Evolutionary conservation across 2,329 filamentous ascomycete species (phyloP).

Genomic region (Gliomastix tumulicola): DNA sequence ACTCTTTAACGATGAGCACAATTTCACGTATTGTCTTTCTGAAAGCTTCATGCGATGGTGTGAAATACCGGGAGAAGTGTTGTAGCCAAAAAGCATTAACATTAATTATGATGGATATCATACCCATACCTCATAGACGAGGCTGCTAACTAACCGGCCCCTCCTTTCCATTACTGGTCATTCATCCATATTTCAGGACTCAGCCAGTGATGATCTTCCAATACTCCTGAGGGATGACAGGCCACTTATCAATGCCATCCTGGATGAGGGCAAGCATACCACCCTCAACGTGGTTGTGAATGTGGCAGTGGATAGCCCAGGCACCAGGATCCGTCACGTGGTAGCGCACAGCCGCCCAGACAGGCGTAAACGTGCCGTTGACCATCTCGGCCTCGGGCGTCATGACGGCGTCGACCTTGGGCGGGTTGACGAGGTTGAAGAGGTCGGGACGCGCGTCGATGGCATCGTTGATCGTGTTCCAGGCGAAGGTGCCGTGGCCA

Average conservation of each 20-base stretch:
- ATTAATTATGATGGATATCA: no score
- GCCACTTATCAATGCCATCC: slow-evolving; percentile 37
- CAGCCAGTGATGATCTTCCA: no score
- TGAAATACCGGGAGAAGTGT: no score
- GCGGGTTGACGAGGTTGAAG: slow-evolving; percentile 53
- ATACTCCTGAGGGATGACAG: slow-evolving; percentile 31
- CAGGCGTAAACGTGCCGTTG: no score
- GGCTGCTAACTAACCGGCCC: no score
- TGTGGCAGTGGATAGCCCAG: slow-evolving; percentile 51
- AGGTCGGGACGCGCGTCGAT: slow-evolving; percentile 29
- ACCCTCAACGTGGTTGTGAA: slow-evolving; percentile 39
- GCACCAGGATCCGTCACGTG: slow-evolving; percentile 44
- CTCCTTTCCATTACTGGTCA: no score
- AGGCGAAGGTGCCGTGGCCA: slow-evolving; percentile 43
- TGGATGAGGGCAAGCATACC: slow-evolving; percentile 48
- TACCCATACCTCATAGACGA: no score
- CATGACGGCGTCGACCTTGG: slow-evolving; percentile 12
- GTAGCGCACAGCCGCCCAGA: slow-evolving; percentile 47
- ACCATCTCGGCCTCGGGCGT: background rate
- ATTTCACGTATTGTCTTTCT: no score
- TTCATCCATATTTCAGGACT: no score
- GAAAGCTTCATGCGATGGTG: no score
- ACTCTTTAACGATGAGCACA: no score
- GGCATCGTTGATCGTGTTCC: slow-evolving; percentile 45
- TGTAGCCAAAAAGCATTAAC: no score